These are phyloP conservation scores for Micromonas commoda DNA, from an alignment of 139 green algal species.

Conservation along the genomic window DNA sequence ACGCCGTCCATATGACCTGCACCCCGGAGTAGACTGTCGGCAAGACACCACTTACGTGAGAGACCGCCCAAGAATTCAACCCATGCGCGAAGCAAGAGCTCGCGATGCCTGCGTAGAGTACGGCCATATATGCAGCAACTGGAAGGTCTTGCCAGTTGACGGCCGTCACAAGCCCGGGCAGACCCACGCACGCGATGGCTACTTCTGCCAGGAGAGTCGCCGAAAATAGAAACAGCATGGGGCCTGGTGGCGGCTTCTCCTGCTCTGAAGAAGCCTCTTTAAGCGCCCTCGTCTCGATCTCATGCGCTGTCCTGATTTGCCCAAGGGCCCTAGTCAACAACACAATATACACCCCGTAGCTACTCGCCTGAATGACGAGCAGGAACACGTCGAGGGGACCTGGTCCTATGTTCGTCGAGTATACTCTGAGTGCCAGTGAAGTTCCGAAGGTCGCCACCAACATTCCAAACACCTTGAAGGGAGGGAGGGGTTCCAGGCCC, in stretches of 20 bases:
- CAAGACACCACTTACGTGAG: conserved; percentile 5
- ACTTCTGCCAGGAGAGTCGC: not conserved
- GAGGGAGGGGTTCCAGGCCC: not conserved
- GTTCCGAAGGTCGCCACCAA: not conserved
- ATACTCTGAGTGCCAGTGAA: not conserved
- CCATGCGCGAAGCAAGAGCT: not conserved
- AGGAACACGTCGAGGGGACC: not conserved
- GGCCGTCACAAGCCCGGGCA: not conserved
- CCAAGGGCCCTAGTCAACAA: not conserved
- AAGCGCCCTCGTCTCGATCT: not conserved
- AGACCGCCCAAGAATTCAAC: conserved; percentile 13
- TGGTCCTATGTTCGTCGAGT: not conserved
- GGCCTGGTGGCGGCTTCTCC: not conserved
- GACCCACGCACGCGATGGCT: not conserved
- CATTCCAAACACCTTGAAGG: conserved; percentile 6
- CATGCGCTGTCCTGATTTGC: not conserved
- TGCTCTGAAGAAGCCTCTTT: not conserved
- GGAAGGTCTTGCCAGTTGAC: not conserved
- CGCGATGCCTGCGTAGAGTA: not conserved
- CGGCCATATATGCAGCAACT: not conserved
- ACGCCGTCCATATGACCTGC: conserved; percentile 5
- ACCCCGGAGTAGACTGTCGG: conserved; percentile 20
- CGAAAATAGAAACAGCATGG: conserved; percentile 10
- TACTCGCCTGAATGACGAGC: not conserved
- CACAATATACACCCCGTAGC: conserved; percentile 13